Conservation (phyloP, 257 asterid genomes). For the Fraxinus cuspidata region DNA sequence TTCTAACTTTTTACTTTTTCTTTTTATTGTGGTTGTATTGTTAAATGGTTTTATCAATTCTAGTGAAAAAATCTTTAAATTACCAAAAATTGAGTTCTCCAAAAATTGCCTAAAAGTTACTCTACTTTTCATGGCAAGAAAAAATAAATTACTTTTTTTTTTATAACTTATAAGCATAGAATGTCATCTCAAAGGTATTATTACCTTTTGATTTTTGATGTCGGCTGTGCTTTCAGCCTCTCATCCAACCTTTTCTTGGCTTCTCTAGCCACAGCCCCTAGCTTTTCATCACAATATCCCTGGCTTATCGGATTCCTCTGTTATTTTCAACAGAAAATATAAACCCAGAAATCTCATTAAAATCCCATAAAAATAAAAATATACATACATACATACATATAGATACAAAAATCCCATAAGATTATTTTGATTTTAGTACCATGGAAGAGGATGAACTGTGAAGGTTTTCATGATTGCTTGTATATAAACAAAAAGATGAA, state of each 20-base stretch:
- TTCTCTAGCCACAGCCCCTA: constrained; percentile 40
- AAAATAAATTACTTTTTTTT: too few species aligned
- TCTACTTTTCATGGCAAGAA: too few species aligned
- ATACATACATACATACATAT: not conserved
- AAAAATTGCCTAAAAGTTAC: not conserved
- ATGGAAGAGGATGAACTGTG: constrained; percentile 27
- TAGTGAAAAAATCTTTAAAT: too few species aligned
- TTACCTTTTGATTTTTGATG: constrained; percentile 36
- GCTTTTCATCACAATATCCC: constrained; percentile 33
- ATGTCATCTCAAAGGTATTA: not conserved
- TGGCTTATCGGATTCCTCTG: constrained; percentile 25
- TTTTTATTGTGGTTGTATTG: not conserved
- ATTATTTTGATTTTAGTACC: constrained; percentile 19
- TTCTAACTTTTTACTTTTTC: too few species aligned
- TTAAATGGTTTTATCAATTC: too few species aligned
- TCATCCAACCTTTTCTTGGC: constrained; percentile 66
- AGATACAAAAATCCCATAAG: not conserved
- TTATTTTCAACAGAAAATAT: constrained; percentile 15
- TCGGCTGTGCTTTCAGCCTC: constrained; percentile 45
- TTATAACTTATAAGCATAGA: not conserved
- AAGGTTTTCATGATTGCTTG: constrained; percentile 38
- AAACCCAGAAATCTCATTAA: not conserved
- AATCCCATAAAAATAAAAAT: not conserved
- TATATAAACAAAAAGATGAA: constrained; percentile 50
- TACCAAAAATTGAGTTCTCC: not conserved